A percentile compares a stretch with the other conserved stretches of the same genome.
phyloP scores from a whole-genome alignment of 2,329 filamentous ascomycete genomes.

The Aspergillus caelatus region DNA sequence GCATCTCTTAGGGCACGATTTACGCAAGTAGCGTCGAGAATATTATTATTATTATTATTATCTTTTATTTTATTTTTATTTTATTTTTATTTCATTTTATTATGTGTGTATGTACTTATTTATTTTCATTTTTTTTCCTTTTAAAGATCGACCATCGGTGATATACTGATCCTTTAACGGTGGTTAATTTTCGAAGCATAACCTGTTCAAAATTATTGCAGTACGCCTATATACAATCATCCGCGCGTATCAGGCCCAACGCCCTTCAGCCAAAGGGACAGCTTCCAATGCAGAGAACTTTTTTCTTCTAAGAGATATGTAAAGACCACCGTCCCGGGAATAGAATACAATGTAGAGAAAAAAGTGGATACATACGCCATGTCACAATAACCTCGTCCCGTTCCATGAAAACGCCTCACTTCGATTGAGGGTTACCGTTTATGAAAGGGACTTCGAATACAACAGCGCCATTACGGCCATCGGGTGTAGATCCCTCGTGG shows the following conservation, averaged over 20 bases:
- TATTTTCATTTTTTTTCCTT: too few relatives aligned
- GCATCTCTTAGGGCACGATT: background rate
- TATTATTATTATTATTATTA: too few relatives aligned
- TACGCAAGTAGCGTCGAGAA: background rate
- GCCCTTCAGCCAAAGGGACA: constrained; percentile 5
- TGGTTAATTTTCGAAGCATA: background rate
- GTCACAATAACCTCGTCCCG: constrained; percentile 4
- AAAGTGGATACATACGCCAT: constrained; percentile 12
- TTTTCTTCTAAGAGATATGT: constrained; percentile 11
- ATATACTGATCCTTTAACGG: background rate
- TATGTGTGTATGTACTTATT: too few relatives aligned
- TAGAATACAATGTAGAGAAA: constrained; percentile 10
- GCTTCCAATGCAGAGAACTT: constrained; percentile 12
- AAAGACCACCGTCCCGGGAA: constrained; percentile 14
- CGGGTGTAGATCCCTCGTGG: constrained; percentile 33
- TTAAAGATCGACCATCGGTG: background rate
- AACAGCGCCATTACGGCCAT: constrained; percentile 78
- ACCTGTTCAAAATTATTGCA: background rate
- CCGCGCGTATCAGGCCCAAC: constrained; percentile 2
- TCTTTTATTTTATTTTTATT: too few relatives aligned
- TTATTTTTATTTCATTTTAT: too few relatives aligned
- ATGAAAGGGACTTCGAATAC: constrained; percentile 75
- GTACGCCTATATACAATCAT: constrained; percentile 6
- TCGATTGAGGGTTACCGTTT: constrained; percentile 17
- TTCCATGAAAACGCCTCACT: constrained; percentile 8